phyloP scores from a whole-genome alignment of 2,329 filamentous ascomycete species.

The Cladophialophora immunda region DNA sequence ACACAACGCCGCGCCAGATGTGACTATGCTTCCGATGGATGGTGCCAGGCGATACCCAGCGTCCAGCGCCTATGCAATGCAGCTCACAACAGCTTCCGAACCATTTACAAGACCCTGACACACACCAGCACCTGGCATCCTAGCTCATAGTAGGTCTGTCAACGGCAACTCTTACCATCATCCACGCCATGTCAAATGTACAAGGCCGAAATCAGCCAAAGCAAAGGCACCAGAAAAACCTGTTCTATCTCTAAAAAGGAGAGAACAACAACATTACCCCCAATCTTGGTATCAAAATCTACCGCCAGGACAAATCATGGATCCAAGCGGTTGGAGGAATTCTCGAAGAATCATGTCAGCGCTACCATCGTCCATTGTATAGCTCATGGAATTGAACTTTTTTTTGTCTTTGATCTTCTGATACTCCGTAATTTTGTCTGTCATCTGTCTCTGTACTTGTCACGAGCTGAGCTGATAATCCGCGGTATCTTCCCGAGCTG shows the following conservation, averaged over 20 bases:
- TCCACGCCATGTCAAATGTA: neutral
- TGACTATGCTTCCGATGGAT: neutral
- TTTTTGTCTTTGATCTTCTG: neutral
- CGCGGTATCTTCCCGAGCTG: neutral
- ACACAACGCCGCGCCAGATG: neutral
- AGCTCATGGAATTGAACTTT: neutral
- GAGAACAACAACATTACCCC: neutral
- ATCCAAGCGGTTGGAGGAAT: neutral
- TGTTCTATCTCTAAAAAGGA: neutral
- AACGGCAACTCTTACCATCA: neutral
- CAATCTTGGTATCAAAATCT: neutral
- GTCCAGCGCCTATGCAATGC: neutral
- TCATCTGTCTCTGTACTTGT: neutral
- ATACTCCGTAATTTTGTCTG: neutral
- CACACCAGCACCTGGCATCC: neutral
- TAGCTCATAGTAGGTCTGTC: neutral
- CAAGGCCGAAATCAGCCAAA: neutral
- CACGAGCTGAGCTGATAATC: neutral
- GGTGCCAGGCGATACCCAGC: neutral
- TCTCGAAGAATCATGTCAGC: neutral
- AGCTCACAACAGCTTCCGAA: neutral
- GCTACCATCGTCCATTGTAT: slow-evolving; percentile 4
- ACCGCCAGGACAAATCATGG: neutral
- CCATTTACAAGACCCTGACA: neutral
- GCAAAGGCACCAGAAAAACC: neutral